A percentile compares a stretch with the other conserved stretches of the same genome.
Evolutionary conservation across 164 flowering plant genomes (phyloP).

Genomic region (Amborella trichopoda): DNA sequence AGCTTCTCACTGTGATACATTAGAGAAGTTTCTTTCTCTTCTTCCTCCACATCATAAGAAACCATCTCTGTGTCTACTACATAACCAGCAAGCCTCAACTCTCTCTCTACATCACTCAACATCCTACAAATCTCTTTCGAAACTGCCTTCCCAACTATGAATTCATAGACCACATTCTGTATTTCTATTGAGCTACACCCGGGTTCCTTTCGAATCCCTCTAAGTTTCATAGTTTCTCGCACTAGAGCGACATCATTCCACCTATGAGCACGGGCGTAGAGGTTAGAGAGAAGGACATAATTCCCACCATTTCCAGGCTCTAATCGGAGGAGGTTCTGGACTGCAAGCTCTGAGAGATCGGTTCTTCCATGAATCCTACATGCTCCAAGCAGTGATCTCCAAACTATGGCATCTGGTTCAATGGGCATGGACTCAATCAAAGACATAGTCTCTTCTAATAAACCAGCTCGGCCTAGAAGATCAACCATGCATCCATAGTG

Average conservation of each 20-base stretch:
- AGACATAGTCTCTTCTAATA: neutral
- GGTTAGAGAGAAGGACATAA: constrained; percentile 3
- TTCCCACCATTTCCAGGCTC: constrained; percentile 1
- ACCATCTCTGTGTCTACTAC: constrained; percentile 4
- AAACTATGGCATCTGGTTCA: constrained; percentile 3
- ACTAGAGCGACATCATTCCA: constrained; percentile 2
- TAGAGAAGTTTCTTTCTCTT: constrained; percentile 5
- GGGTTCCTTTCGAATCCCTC: constrained; percentile 6
- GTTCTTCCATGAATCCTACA: constrained; percentile 5
- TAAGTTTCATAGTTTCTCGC: constrained; percentile 1
- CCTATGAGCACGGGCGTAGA: constrained; percentile 4
- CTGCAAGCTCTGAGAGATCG: constrained; percentile 3
- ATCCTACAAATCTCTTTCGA: constrained; percentile 1
- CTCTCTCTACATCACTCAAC: constrained; percentile 2
- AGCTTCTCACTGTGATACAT: constrained; percentile 9
- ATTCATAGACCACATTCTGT: constrained; percentile 4
- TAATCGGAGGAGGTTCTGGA: constrained; percentile 2
- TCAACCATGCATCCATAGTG: constrained; percentile 9
- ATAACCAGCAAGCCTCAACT: constrained; percentile 4
- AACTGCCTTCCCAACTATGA: constrained; percentile 1
- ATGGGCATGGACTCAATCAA: constrained; percentile 2
- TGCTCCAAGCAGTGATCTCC: constrained; percentile 4
- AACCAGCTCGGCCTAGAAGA: constrained; percentile 4
- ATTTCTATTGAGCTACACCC: constrained; percentile 7
- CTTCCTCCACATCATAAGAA: constrained; percentile 5